phyloP scores from a whole-genome alignment of 768 basidiomycete species.

The Psilocybe cyanescens region DNA sequence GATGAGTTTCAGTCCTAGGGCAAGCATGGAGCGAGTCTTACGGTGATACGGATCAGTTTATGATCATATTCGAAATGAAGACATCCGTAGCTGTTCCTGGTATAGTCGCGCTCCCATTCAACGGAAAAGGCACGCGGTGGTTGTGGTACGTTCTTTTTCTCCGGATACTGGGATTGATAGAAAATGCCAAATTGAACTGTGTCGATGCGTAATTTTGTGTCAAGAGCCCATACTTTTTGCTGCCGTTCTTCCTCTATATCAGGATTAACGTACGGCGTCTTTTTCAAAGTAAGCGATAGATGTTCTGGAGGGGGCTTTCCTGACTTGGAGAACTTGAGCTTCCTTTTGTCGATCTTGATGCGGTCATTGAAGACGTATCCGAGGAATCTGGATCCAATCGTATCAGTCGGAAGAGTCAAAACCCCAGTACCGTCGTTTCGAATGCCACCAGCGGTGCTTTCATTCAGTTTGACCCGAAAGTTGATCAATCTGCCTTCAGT shows the following conservation, averaged over 20 bases:
- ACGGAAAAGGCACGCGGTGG: conserved; percentile 62
- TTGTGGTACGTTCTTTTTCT: conserved; percentile 29
- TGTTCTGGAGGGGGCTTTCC: conserved; percentile 11
- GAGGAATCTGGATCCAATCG: conserved; percentile 50
- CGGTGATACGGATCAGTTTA: conserved; percentile 66
- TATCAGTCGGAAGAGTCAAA: conserved; percentile 40
- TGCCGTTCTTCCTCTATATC: conserved; percentile 54
- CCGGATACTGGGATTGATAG: conserved; percentile 42
- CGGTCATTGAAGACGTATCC: conserved; percentile 43
- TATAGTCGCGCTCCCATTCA: conserved; percentile 67
- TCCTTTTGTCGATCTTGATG: conserved; percentile 44
- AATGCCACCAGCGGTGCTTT: conserved; percentile 48
- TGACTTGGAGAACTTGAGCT: conserved; percentile 38
- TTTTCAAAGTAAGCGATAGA: conserved; percentile 43
- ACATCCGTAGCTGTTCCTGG: conserved; percentile 48
- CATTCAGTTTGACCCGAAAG: conserved; percentile 61
- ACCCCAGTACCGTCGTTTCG: conserved; percentile 58
- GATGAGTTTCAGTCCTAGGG: neutral
- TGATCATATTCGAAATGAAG: conserved; percentile 71
- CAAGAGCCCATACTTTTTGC: conserved; percentile 44
- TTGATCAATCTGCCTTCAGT: conserved; percentile 49
- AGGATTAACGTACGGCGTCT: conserved; percentile 60
- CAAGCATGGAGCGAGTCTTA: conserved; percentile 30
- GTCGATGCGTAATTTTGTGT: conserved; percentile 55
- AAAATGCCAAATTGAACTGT: conserved; percentile 71